Conservation (phyloP, 805 yeast species). For the Metschnikowia colocasiae region DNA sequence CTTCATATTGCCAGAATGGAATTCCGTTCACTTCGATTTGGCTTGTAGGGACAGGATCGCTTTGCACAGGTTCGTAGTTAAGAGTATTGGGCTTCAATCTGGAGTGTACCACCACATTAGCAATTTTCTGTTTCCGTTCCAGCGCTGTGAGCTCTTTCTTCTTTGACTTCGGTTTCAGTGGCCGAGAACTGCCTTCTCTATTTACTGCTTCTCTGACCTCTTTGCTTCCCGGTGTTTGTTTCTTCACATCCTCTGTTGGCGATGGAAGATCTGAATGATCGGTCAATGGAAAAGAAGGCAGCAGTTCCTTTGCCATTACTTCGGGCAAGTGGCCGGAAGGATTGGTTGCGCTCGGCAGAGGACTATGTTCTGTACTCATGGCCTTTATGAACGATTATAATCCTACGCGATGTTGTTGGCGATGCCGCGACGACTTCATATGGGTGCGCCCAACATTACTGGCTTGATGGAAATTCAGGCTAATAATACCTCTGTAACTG, state of each 20-base stretch:
- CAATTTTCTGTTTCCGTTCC: conserved; percentile 23
- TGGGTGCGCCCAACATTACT: too few species aligned
- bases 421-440: not conserved
- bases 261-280: not conserved
- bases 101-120: conserved; percentile 32
- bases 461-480: too few species aligned
- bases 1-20: conserved; percentile 54
- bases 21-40: conserved; percentile 16
- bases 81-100: conserved; percentile 36
- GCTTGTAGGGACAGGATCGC: conserved; percentile 14
- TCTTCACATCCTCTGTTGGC: not conserved
- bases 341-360: not conserved
- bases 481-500: too few species aligned
- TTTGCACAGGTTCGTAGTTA: conserved; percentile 14
- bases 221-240: not conserved
- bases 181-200: conserved; percentile 18
- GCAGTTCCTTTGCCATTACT: not conserved
- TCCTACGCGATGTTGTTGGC: not conserved
- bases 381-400: not conserved
- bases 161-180: conserved; percentile 27
- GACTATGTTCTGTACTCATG: not conserved
- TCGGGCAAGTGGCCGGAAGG: not conserved
- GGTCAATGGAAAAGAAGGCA: not conserved
- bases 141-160: conserved; percentile 18
- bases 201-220: conserved; percentile 2